Evolutionary conservation across 306 rosid genomes (phyloP).

Genomic region (Fragaria iinumae): DNA sequence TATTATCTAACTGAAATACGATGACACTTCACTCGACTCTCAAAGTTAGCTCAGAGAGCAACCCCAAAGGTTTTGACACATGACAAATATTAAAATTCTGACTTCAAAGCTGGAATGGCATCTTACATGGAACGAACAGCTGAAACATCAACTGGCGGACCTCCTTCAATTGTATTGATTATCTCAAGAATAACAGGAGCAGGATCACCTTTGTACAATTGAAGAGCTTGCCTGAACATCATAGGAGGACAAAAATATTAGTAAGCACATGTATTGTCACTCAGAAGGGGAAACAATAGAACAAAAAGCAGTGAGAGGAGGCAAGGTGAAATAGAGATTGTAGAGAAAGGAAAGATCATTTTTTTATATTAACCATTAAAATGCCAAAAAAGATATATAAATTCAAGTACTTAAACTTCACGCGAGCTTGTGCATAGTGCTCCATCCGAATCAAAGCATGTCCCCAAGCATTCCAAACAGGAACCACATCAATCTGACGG

Average conservation of each 20-base stretch:
- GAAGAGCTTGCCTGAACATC: conserved; percentile 94
- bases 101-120: conserved; percentile 30
- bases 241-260: conserved; percentile 20
- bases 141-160: conserved; percentile 96
- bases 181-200: conserved; percentile 81
- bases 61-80: not conserved
- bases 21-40: not conserved
- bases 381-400: conserved; percentile 15
- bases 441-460: conserved; percentile 97
- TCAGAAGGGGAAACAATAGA: not conserved
- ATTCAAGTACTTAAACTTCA: conserved; percentile 79
- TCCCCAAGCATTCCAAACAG: conserved; percentile 99
- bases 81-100: conserved; percentile 5
- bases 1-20: not conserved
- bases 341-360: not conserved
- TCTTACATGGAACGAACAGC: conserved; percentile 97
- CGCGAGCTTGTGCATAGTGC: conserved; percentile 95
- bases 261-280: conserved; percentile 5
- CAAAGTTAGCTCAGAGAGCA: conserved; percentile 23
- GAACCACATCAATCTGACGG: conserved; percentile 88
- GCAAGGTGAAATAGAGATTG: not conserved
- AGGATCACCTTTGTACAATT: conserved; percentile 77
- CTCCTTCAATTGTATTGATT: conserved; percentile 92
- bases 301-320: not conserved
- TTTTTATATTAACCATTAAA: not conserved